Evolutionary conservation across 768 basidiomycete species (phyloP), one percentile per base, ranked within the genome.

Genomic region (Lactifluus rugatus): DNA sequence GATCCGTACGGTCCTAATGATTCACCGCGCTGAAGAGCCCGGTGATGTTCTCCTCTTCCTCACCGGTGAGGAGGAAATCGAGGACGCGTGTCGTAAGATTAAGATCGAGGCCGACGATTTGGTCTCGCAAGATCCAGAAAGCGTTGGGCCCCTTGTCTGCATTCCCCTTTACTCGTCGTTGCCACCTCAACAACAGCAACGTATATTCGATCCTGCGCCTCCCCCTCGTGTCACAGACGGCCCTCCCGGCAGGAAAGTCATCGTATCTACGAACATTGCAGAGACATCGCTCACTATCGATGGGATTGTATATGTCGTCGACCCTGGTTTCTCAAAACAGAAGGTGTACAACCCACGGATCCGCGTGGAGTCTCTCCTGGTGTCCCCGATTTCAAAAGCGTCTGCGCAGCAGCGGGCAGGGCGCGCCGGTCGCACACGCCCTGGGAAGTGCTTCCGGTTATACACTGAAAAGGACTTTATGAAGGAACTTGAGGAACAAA

Each of bases 401-500:
- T 91, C 89, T 0, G 95, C 95, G 5, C 91, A 95, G 71, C 95
- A 99, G 71, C 75, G 96, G 34, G 93, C 96, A 0, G 95, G 96
- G 46, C 91, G 95, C 69, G 95, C 95, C 0, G 96, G 95, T 36
- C 83, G 96, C 58, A 99, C 96, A 23, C 75, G 93, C 55, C 95
- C 96, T 0, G 96, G 95, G 34, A 98, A 98, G 70, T 97, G 95
- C 70, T 99, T 97, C 76, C 77, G 95, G 63, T 69, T 99, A 63
- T 99, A 97, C 70, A 97, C 95, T 0, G 93, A 99, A 71, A 89
- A 91, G 70, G 93, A 98, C 71, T 99, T 95, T 66, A 93, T 96
- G 80, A 81, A 77, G 59, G 93, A 97, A 72, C 76, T 99, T 46
- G 92, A 97, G 71, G 94, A 97, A 68, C 95, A 98, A 73, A 99